A percentile compares a stretch with the other conserved stretches of the same genome.
Conservation (phyloP, 495 filamentous ascomycete genomes). For the Talaromyces stipitatus region DNA sequence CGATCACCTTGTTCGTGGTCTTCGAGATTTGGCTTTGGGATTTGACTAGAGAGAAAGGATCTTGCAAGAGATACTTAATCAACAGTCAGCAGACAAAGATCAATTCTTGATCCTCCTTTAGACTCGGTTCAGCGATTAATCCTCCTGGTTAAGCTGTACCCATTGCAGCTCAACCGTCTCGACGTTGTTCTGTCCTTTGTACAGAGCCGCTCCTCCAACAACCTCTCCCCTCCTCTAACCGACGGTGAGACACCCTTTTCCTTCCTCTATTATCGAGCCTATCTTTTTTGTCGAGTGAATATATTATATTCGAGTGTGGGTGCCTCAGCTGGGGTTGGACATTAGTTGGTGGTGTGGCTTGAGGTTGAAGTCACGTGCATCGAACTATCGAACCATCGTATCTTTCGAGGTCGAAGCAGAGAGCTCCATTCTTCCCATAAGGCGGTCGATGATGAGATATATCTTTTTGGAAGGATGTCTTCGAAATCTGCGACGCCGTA, state of each 20-base stretch:
- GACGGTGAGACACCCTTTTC: neutral
- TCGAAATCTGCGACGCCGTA: neutral
- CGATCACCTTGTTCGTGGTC: neutral
- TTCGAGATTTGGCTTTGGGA: slow-evolving; percentile 29
- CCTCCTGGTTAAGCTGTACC: neutral
- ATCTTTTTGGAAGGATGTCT: neutral
- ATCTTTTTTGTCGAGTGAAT: neutral
- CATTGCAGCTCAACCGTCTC: slow-evolving; percentile 12
- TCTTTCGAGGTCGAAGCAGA: neutral
- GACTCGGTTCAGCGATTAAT: neutral
- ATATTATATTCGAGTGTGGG: neutral
- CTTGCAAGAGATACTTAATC: neutral
- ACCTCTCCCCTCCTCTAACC: neutral
- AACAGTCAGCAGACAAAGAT: neutral
- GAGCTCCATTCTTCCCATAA: neutral
- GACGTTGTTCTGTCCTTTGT: slow-evolving; percentile 33
- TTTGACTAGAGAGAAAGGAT: slow-evolving; percentile 9
- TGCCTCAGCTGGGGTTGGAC: neutral
- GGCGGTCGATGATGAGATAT: neutral
- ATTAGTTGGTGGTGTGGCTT: neutral
- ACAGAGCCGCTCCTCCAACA: slow-evolving; percentile 29
- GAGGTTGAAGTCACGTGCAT: neutral
- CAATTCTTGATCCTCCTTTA: neutral
- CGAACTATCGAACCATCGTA: neutral
- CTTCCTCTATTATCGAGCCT: neutral